Base-by-base conservation (phyloP, 2,329 filamentous ascomycete genomes). In the Sphaerulina vaccinii region DNA sequence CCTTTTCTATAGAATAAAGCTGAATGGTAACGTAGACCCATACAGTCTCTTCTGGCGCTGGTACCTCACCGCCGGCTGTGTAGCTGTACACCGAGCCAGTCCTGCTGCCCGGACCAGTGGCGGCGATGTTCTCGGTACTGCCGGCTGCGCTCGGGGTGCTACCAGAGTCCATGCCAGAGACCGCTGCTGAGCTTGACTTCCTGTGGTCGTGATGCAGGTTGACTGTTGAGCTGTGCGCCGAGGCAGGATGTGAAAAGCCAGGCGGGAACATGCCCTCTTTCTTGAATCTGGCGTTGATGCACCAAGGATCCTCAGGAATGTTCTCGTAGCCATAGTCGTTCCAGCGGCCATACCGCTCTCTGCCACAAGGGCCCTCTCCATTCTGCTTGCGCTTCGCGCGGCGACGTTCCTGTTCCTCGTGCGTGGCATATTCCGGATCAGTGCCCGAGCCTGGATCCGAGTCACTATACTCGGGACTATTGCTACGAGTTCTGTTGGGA, bases 21-120 rank as follows among this genome's bases (percentile, higher is more conserved):
- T 96, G 93, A 58, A 99, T 96, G 60, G 95, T 91, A 68, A 99
- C 84, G 68, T 96, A 93, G 65, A 97, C 87, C 68, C 88, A 92
- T n/a, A 95, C 84, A 49, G 87, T 87, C 58, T 90, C 83, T 46
- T 82, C 76, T 3, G 73, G 66, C 39, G 75, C 69, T 24, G 65
- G 62, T 11, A 50, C 43, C 16, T 44, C 51, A 22, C 43, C 37
- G 9, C 45, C 54, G 3, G 39, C 46, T 18, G 49, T 56, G 24
- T 48, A 55, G 27, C 49, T 54, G 38, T 48, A 42, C n/a, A 56
- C 39, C 13, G 40, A 59, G 4, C 39, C 56, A 19, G 37, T 21
- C 18, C 44, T 18, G 13, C 15, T 51, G 9, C 45, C 41, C 15
- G 61, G 56, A 27, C 61, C 61, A n/a, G 55, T 52, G 9, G 52